Conservation (phyloP, 2,329 filamentous ascomycete species). For the Sporothrix protearum region DNA sequence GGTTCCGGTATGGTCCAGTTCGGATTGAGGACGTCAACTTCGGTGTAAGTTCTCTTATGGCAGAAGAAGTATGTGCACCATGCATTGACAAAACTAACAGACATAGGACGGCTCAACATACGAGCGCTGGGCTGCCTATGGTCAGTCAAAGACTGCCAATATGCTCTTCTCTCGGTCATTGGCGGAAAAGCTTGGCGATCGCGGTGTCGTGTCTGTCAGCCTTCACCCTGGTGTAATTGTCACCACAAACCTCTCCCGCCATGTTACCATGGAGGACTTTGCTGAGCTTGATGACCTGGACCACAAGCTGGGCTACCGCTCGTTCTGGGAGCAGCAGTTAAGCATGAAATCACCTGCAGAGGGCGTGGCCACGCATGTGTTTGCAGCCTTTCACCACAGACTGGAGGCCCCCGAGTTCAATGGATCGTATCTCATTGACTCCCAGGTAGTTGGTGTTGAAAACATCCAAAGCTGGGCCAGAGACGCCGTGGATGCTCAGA, state of each 20-base stretch:
- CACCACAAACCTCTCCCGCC: slow-evolving; percentile 18
- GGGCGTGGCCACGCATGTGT: slow-evolving; percentile 28
- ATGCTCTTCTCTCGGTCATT: slow-evolving; percentile 31
- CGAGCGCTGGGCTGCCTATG: slow-evolving; percentile 30
- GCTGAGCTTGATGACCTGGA: slow-evolving; percentile 10
- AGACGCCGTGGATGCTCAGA: slow-evolving; percentile 37
- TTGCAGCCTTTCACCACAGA: slow-evolving; percentile 28
- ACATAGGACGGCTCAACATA: slow-evolving; percentile 33
- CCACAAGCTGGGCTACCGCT: slow-evolving; percentile 10
- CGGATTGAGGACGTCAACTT: slow-evolving; percentile 23
- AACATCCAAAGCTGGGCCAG: slow-evolving; percentile 30
- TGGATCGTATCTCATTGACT: slow-evolving; percentile 30
- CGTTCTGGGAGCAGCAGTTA: neutral
- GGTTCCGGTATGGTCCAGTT: neutral
- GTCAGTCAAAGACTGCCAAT: slow-evolving; percentile 35
- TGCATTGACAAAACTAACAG: slow-evolving; percentile 31
- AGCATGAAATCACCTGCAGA: slow-evolving; percentile 8
- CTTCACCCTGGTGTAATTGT: slow-evolving; percentile 26
- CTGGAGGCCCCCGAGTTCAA: slow-evolving; percentile 27
- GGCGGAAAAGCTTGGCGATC: neutral
- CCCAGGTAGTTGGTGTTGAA: slow-evolving; percentile 28
- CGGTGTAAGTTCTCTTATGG: slow-evolving; percentile 30
- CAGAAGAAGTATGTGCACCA: neutral
- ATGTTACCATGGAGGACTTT: slow-evolving; percentile 14
- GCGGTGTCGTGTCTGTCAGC: slow-evolving; percentile 17